Evolutionary conservation across 305 asterid species (phyloP), one percentile per base, ranked within the genome.

Genomic region (Nicotiana rustica): DNA sequence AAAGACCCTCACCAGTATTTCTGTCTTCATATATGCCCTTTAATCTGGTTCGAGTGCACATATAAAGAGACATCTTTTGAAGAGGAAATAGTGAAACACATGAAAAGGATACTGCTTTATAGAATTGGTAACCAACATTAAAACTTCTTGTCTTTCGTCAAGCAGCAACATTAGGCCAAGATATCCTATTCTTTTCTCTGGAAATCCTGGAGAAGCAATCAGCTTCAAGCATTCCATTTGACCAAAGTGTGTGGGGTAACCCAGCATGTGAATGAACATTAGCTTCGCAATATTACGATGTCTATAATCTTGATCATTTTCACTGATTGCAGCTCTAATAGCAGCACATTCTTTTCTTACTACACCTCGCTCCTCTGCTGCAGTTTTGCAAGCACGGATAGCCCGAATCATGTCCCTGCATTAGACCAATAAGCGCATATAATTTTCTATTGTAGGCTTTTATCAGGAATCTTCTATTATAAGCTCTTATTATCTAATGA

Each of bases 191-290:
- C 99, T 93, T 91, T 97, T 97, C 91, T 93, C 99, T 5, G 99
- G 99, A 82, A 97, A 95, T 80, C 99, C 99, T 33, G 99, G 94
- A 82, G 97, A 90, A 79, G 99, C 99, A 82, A 97, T 97, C 86
- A 91, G 88, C 90, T 95, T 97, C 82, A 97, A 88, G 92, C 99
- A 97, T 87, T 97, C 99, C 99, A 97, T 97, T 91, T 97, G 99
- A 87, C 99, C 99, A 90, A 97, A 97, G 92, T 97, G 99, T 17
- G 99, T 97, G 33, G 99, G 99, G 85, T 95, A 95, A 83, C 99
- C 98, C 77, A 97, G 98, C 99, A 97, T 97, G 94, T 97, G 99
- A 88, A 97, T 92, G 88, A 95, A 97, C 99, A 95, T 97, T 85
- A 97, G 99, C 88, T 97, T 97, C 21, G 99, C 99, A 88, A 97